These are phyloP conservation scores for Globisporangium carolinianum DNA, from an alignment of 352 stramenopile genomes.

Conservation along the genomic window DNA sequence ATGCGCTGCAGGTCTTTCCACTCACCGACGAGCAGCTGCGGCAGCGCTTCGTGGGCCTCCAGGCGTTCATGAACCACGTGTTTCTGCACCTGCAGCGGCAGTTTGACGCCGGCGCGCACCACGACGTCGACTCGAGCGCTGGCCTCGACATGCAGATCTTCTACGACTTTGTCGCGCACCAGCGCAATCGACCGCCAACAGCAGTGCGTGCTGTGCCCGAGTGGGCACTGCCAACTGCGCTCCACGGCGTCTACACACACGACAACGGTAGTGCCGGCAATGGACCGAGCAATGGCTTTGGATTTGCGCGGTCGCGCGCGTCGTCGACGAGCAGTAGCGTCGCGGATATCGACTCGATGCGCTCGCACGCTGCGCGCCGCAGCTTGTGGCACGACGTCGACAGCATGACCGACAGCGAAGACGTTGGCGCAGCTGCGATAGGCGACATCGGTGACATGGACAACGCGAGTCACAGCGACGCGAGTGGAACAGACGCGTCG, in stretches of 20 bases:
- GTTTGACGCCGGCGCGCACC: slow-evolving; percentile 48
- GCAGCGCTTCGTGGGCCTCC: slow-evolving; percentile 62
- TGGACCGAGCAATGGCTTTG: slow-evolving; percentile 4
- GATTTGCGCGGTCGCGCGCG: slow-evolving; percentile 8
- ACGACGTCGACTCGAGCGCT: slow-evolving; percentile 46
- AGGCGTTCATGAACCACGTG: slow-evolving; percentile 45
- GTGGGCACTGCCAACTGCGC: slow-evolving; percentile 41
- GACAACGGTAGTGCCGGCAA: not conserved
- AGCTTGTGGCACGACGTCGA: slow-evolving; percentile 48
- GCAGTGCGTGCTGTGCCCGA: slow-evolving; percentile 41
- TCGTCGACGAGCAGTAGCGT: slow-evolving; percentile 16
- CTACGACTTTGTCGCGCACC: slow-evolving; percentile 62
- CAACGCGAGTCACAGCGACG: slow-evolving; percentile 7
- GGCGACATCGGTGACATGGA: slow-evolving; percentile 17
- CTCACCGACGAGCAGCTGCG: slow-evolving; percentile 51
- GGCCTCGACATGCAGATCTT: slow-evolving; percentile 83
- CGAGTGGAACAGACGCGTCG: slow-evolving; percentile 11
- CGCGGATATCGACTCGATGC: slow-evolving; percentile 8
- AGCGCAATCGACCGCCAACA: slow-evolving; percentile 56
- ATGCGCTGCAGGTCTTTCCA: slow-evolving; percentile 72
- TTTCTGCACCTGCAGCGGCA: slow-evolving; percentile 34
- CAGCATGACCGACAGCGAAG: slow-evolving; percentile 56
- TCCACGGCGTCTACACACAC: slow-evolving; percentile 12
- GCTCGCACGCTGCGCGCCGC: slow-evolving; percentile 4
- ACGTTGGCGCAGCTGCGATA: slow-evolving; percentile 18